These are phyloP conservation scores for Filosporella fistucella DNA, from an alignment of 495 filamentous ascomycete species.

Conservation along the genomic window DNA sequence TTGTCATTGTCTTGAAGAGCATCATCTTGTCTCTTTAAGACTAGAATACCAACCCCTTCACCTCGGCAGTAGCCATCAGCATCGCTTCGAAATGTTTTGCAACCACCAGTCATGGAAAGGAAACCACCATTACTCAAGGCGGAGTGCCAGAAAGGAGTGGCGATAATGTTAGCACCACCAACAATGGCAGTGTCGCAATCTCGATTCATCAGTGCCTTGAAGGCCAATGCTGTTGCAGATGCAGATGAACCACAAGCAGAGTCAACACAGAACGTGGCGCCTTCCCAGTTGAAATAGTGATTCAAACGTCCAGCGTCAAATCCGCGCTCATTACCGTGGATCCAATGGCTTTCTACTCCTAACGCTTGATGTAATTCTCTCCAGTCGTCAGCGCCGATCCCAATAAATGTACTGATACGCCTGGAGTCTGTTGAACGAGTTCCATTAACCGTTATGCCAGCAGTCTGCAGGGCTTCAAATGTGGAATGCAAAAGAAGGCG, in stretches of 20 bases:
- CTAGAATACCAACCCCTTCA: conserved; percentile 64
- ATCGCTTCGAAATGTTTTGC: conserved; percentile 62
- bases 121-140: conserved; percentile 71
- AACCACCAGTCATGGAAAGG: conserved; percentile 29
- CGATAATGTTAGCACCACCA: conserved; percentile 75
- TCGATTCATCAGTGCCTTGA: conserved; percentile 13
- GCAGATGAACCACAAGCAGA: conserved; percentile 59
- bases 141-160: conserved; percentile 76
- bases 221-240: conserved; percentile 52
- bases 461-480: conserved; percentile 88
- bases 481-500: conserved; percentile 79
- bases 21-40: conserved; percentile 75
- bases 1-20: conserved; percentile 68
- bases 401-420: conserved; percentile 86
- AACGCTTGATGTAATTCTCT: conserved; percentile 82
- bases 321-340: conserved; percentile 80
- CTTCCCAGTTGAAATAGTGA: conserved; percentile 83
- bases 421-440: conserved; percentile 82
- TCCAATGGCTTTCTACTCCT: conserved; percentile 89
- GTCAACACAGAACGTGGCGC: conserved; percentile 81
- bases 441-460: conserved; percentile 79
- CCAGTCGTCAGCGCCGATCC: conserved; percentile 88
- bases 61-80: conserved; percentile 79
- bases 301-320: conserved; percentile 84
- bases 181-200: conserved; percentile 33